Base-by-base conservation (phyloP, 2,329 filamentous ascomycete genomes). In the Colletotrichum lentis region DNA sequence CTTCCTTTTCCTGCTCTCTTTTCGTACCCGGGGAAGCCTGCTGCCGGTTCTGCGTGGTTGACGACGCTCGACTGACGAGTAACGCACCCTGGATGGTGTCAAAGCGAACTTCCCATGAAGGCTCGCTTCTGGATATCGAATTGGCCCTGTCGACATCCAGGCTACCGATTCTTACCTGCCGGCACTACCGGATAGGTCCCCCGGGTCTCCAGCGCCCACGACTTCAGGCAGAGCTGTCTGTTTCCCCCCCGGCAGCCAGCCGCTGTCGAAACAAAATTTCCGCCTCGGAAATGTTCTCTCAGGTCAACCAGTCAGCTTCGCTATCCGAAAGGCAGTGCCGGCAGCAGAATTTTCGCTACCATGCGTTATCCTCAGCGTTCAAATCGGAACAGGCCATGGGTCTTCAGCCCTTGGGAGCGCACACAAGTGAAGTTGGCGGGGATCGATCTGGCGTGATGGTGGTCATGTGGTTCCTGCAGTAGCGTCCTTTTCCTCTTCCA, bases 401-500 rank as follows among this genome's bases (percentile, higher is more conserved):
- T 20, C 58, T 39, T 56, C 50, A 44, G 63, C 59, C 35, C 60
- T 50, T 35, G 52, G 20, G n/a, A 50, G 14, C 47, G 22, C 52
- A 49, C 44, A 35, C 22, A n/a, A 55, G 6, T 41, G 41, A 53
- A 53, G 60, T 16, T 14, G 12, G 10, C 50, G 22, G 43, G 31
- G 31, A 62, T 54, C n/a, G 54, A 50, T 59, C 63, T 67, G 62
- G 44, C 56, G 39, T 44, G 65, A 52, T 65, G 49, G 59, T 63
- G 44, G 53, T 49, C 59, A 55, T 12, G 55, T 47, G 62, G 69
- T 69, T 58, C 69, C 61, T 70, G 66, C 61, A 70, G 61, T 70
- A 66, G 65, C 56, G 65, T 57, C 55, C 18, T 64, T 52, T 61
- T 27, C 22, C 41, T 61, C 47, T 37, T 64, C 62, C 64, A 55